A percentile compares a stretch with the other conserved stretches of the same genome.
Evolutionary conservation across 2,329 filamentous ascomycete species (phyloP).

Genomic region (Botrytis tulipae): DNA sequence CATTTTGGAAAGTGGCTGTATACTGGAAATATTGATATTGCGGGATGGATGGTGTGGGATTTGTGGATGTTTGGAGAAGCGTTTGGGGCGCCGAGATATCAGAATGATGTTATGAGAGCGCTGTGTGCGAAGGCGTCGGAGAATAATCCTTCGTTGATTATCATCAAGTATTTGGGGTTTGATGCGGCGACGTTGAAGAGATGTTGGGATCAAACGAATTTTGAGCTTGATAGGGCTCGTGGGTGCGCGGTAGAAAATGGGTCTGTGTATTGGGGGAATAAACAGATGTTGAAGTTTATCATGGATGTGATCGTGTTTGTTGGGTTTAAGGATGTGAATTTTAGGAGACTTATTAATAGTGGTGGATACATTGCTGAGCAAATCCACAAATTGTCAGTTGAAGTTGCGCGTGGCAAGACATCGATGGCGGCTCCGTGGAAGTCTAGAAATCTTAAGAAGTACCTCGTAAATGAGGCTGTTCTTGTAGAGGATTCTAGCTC

Average conservation of each 20-base stretch:
- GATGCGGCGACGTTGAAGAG: neutral
- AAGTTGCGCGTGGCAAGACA: neutral
- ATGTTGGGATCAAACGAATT: neutral
- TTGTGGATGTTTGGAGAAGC: neutral
- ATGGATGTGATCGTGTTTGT: conserved; percentile 18
- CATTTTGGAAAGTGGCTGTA: neutral
- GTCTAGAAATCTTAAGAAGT: neutral
- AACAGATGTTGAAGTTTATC: conserved; percentile 20
- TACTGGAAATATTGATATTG: neutral
- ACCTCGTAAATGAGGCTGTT: neutral
- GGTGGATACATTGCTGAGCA: neutral
- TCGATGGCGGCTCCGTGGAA: neutral
- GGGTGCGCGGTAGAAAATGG: neutral
- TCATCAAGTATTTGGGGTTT: neutral
- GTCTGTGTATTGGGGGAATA: conserved; percentile 12
- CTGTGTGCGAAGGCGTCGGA: neutral
- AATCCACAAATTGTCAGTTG: neutral
- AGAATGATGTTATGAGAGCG: neutral
- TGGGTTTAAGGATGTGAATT: neutral
- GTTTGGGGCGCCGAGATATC: neutral
- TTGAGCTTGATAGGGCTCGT: neutral
- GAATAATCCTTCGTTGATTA: neutral
- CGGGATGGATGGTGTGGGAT: neutral
- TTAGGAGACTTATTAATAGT: neutral
- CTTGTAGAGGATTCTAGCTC: neutral